Evolutionary conservation across 2,329 filamentous ascomycete species (phyloP).

Genomic region (Penicillium polonicum): DNA sequence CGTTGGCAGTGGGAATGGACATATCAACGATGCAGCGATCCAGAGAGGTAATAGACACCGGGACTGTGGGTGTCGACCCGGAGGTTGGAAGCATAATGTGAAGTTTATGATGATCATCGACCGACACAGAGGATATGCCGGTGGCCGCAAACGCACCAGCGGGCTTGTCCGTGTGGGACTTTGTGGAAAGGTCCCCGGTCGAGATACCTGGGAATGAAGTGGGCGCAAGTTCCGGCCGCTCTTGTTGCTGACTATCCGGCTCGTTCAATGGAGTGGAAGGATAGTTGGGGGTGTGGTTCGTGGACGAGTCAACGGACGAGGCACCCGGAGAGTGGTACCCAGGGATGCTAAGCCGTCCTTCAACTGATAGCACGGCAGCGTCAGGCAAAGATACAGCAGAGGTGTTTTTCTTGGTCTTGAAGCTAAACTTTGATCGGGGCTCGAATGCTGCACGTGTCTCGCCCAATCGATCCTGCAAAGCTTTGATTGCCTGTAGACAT

Average conservation of each 20-base stretch:
- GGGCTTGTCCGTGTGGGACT: constrained; percentile 20
- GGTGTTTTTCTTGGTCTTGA: constrained; percentile 63
- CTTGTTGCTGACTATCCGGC: constrained; percentile 33
- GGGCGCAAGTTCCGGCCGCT: constrained; percentile 37
- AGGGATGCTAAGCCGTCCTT: constrained; percentile 47
- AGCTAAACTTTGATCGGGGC: constrained; percentile 79
- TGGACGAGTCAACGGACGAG: constrained; percentile 44
- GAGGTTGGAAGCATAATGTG: constrained; percentile 76
- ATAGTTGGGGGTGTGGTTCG: constrained; percentile 36
- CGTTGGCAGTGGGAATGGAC: constrained; percentile 60
- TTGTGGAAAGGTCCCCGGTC: constrained; percentile 22
- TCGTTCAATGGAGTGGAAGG: constrained; percentile 40
- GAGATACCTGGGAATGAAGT: constrained; percentile 34
- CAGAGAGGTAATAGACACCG: constrained; percentile 70
- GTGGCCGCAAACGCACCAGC: constrained; percentile 58
- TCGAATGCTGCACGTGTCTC: constrained; percentile 65
- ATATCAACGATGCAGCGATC: constrained; percentile 75
- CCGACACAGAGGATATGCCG: constrained; percentile 56
- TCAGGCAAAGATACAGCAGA: constrained; percentile 57
- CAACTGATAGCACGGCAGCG: constrained; percentile 54
- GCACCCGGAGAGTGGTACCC: constrained; percentile 43
- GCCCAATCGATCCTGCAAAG: constrained; percentile 73
- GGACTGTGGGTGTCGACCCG: constrained; percentile 68
- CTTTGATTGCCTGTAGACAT: constrained; percentile 68
- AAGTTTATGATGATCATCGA: constrained; percentile 65